Base-by-base conservation (phyloP, 805 yeast genomes). In the Candida taoyuanica region DNA sequence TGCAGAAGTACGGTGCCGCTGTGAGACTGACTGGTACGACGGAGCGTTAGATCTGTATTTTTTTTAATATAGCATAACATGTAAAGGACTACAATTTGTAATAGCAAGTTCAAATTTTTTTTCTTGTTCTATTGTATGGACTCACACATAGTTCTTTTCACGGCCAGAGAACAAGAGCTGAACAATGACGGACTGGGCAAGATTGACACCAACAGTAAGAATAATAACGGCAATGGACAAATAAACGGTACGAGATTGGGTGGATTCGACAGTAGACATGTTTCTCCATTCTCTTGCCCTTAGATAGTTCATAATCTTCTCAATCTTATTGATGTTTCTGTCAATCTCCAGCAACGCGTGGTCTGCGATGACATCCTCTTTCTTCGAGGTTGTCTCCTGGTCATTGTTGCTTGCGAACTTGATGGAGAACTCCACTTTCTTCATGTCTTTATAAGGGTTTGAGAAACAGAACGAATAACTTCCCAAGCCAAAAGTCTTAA, bases 241-340 rank as follows among this genome's bases (percentile, higher is more conserved):
- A 74, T 81, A 85, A 57, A 83, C 81, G 43, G 86, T 73, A 58
- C 95, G 78, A 15, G 80, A 67, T 55, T 81, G 85, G 23, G 95
- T 86, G 35, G 86, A 76, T 60, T 71, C 71, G 46, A 86, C 96
- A 30, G 96, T 86, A 35, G 91, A 84, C 75, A 88, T 93, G 67
- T 93, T 93, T 71, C 99, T 81, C 76, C 86, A 84, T 70, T 89
- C 95, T 70, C 99, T 84, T 14, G 97, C 88, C 70, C 88, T 87
- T 67, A 91, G 79, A 63, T 93, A 87, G 56, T 83, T 86, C 63
- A 91, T 67, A 64, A 76, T 65, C 56, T 72, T 74, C 48, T 67
- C 71, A 46, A 77, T 71, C 44, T 73, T 78, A 49, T 72, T 76
- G 54, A 78, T 64, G 57, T 76, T 78, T 50, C 68, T 61, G 52